Evolutionary conservation across 306 rosid species (phyloP).

Genomic region (Arachis hypogaea): DNA sequence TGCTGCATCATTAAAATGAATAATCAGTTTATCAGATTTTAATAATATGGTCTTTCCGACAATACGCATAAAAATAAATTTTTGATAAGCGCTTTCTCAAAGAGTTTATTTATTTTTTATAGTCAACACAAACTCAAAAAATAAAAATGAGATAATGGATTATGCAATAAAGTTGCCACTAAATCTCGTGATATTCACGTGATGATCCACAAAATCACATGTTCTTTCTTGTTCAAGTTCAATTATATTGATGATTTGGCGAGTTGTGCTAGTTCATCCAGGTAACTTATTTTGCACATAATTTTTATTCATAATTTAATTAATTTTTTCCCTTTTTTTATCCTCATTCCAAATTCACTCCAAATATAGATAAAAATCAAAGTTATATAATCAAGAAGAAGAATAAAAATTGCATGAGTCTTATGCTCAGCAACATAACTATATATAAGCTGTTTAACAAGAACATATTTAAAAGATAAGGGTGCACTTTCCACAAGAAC

Average conservation of each 20-base stretch:
- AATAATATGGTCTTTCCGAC: too few relatives aligned
- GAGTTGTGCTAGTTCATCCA: too few relatives aligned
- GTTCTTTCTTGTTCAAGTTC: not conserved
- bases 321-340: too few relatives aligned
- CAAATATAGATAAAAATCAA: too few relatives aligned
- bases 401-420: not conserved
- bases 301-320: too few relatives aligned
- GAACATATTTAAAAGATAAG: not conserved
- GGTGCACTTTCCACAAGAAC: not conserved
- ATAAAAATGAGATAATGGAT: not conserved
- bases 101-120: not conserved
- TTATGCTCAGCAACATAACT: not conserved
- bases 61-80: too few relatives aligned
- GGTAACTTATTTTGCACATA: too few relatives aligned
- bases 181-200: constrained; percentile 11
- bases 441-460: not conserved
- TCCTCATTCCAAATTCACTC: too few relatives aligned
- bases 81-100: too few relatives aligned
- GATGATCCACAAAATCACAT: constrained; percentile 8
- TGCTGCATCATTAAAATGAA: too few relatives aligned
- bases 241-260: not conserved
- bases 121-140: not conserved
- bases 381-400: too few relatives aligned
- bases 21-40: too few relatives aligned
- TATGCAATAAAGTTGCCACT: not conserved